phyloP scores from a whole-genome alignment of 352 stramenopile genomes.

The Globisporangium uncinulatum region DNA sequence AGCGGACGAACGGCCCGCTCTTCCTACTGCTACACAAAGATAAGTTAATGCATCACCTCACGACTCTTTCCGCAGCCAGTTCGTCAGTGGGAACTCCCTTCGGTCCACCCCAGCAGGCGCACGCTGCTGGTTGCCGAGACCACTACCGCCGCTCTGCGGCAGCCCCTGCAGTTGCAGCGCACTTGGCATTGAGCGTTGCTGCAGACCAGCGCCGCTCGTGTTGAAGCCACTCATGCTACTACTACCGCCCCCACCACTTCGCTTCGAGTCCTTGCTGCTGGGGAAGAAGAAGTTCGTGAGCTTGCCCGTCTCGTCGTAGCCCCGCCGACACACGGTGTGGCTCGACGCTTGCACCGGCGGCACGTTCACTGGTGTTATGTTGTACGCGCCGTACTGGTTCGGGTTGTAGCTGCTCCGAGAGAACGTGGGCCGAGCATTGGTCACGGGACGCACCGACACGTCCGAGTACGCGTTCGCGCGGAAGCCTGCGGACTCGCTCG shows the following conservation, averaged over 20 bases:
- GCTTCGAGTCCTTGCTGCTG: constrained; percentile 32
- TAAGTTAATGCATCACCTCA: constrained; percentile 4
- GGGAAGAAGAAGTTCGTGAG: constrained; percentile 71
- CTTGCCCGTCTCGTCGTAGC: constrained; percentile 74
- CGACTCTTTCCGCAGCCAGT: constrained; percentile 53
- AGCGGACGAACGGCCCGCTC: background rate
- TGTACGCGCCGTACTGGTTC: constrained; percentile 66
- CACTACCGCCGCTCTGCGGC: constrained; percentile 12
- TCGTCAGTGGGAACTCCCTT: constrained; percentile 55
- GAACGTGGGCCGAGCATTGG: constrained; percentile 30
- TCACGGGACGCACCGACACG: constrained; percentile 39
- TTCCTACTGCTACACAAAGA: background rate
- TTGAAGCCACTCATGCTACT: constrained; percentile 5
- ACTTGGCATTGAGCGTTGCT: constrained; percentile 40
- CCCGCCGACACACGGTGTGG: constrained; percentile 41
- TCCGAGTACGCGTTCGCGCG: constrained; percentile 63
- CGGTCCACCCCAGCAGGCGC: constrained; percentile 21
- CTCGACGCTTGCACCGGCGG: constrained; percentile 32
- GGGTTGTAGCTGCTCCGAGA: constrained; percentile 52
- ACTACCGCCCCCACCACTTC: background rate
- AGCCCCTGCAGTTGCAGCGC: constrained; percentile 46
- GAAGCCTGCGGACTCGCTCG: constrained; percentile 32
- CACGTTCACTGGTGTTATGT: constrained; percentile 37
- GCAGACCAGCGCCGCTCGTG: background rate
- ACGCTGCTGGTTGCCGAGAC: constrained; percentile 19